Base-by-base conservation (phyloP, 345 rosid genomes). In the Abelmoschus esculentus region DNA sequence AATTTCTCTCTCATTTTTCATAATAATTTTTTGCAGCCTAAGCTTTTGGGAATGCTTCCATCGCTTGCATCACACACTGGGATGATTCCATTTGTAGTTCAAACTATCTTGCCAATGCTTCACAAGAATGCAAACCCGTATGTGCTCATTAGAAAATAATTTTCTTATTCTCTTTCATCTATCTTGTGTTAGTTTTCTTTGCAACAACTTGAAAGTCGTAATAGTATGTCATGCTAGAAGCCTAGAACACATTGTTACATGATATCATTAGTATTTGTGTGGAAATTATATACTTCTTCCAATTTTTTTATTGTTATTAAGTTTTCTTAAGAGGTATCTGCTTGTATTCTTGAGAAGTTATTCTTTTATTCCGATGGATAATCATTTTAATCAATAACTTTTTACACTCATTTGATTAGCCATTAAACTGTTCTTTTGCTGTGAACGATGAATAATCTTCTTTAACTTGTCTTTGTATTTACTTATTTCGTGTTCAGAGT, bases 11-110 rank as follows among this genome's bases (percentile, higher is more conserved):
- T 22, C 29, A 57, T 58, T 57, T 36, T 18, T 68, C 54, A 34
- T 73, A 15, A 59, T 36, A 28, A 36, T 9, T 26, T 69, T 54
- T 70, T 79, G 77, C 88, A 93, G 98, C 80, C 86, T 70, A 90
- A 89, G 82, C 85, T 93, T 78, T 72, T 93, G 82, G 80, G 89
- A 52, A 69, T 90, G 83, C 90, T 93, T 75, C 98, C 98, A 36
- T 85, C 89, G 63, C 84, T 93, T 64, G 97, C 97, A 80, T 84
- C 96, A 38, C 90, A 89, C 64, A 84, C 85, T 62, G 82, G 82
- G 67, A 90, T 93, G 97, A 75, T 87, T 83, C 97, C 98, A 38
- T 85, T 93, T 59, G 79, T 90, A 52, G 81, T 93, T 81, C 97
- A 90, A 77, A 86, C 90, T 61, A 80, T 93, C 70, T 71, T 86